Conservation (phyloP, 2,329 filamentous ascomycete genomes). For the Emmonsia crescens region DNA sequence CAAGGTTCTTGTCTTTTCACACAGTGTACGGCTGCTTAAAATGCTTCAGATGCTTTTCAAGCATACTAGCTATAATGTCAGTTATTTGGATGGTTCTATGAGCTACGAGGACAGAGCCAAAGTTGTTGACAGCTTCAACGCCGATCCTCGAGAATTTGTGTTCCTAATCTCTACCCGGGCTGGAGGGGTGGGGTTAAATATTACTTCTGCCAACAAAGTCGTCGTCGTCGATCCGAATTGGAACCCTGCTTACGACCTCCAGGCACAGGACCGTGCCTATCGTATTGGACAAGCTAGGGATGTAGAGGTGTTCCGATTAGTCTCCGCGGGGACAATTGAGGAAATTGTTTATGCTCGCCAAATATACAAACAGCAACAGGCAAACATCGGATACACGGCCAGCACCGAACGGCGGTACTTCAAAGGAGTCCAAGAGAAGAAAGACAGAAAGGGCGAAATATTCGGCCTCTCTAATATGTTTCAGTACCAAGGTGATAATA, state of each 20-base stretch:
- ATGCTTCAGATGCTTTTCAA: conserved; percentile 80
- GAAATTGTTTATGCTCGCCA: conserved; percentile 95
- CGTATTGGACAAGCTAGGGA: conserved; percentile 87
- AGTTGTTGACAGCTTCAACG: conserved; percentile 83
- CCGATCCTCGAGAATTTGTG: conserved; percentile 75
- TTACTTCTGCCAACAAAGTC: conserved; percentile 95
- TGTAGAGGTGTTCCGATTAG: conserved; percentile 87
- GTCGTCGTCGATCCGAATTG: conserved; percentile 96
- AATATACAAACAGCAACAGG: conserved; percentile 98
- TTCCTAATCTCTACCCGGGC: conserved; percentile 93
- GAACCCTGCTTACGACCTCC: conserved; percentile 90
- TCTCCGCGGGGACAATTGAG: conserved; percentile 86
- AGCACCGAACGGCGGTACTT: conserved; percentile 91
- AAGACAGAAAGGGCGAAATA: conserved; percentile 77
- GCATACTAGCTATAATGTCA: conserved; percentile 80
- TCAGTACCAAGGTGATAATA: conserved; percentile 64
- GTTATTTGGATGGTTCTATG: conserved; percentile 79
- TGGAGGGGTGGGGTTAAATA: conserved; percentile 88
- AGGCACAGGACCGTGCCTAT: conserved; percentile 93
- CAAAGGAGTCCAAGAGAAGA: conserved; percentile 79
- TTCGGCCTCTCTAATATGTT: conserved; percentile 87
- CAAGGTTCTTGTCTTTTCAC: conserved; percentile 92
- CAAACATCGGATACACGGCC: conserved; percentile 92
- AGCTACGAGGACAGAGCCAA: conserved; percentile 71
- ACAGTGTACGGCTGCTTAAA: conserved; percentile 72